phyloP scores from a whole-genome alignment of 345 rosid genomes.

The Zanthoxylum bungeanum region DNA sequence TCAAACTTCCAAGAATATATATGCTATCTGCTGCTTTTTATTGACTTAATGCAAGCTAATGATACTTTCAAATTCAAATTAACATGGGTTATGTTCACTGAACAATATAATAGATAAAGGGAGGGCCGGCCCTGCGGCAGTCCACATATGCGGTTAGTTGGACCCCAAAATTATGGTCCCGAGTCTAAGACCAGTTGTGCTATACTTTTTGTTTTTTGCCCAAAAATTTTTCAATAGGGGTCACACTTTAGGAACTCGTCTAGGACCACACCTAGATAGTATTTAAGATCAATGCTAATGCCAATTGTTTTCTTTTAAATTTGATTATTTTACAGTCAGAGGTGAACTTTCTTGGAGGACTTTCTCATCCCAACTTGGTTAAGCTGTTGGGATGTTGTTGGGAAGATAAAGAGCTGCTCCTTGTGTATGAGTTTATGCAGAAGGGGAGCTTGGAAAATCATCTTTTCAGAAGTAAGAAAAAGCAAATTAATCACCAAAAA shows the following conservation, averaged over 20 bases:
- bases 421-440: no score
- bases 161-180: no score
- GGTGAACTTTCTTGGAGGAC: constrained; percentile 74
- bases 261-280: no score
- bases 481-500: not conserved
- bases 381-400: constrained; percentile 71
- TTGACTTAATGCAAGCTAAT: not conserved
- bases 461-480: constrained; percentile 67
- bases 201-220: no score
- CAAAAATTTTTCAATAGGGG: no score
- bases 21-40: not conserved
- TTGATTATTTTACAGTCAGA: constrained; percentile 54
- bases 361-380: constrained; percentile 79
- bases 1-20: not conserved
- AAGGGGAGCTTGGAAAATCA: no score
- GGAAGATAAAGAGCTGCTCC: constrained; percentile 68
- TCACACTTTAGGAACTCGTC: no score
- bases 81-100: not conserved
- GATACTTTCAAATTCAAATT: not conserved
- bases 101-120: not conserved
- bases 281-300: constrained; percentile 3
- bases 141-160: no score
- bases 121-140: no score
- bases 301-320: not conserved
- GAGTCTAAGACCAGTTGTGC: no score